A percentile compares a stretch with the other conserved stretches of the same genome.
Evolutionary conservation across 768 basidiomycete species (phyloP).

Genomic region (Suillus cothurnatus): DNA sequence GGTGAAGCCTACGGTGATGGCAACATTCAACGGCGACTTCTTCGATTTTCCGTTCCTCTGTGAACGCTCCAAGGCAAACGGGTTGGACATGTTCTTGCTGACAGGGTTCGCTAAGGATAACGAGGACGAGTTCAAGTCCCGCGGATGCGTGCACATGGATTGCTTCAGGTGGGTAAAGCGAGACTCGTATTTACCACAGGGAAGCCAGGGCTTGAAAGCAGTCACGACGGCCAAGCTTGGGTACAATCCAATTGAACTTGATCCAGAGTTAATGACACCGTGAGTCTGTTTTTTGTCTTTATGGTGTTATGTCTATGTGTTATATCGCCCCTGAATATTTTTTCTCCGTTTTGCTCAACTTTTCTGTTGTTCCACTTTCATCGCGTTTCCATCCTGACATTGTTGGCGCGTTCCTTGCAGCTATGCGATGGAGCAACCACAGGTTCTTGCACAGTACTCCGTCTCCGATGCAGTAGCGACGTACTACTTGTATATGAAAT

Average conservation of each 20-base stretch:
- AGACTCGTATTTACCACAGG: slow-evolving; percentile 97
- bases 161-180: slow-evolving; percentile 99
- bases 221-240: slow-evolving; percentile 96
- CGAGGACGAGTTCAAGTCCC: slow-evolving; percentile 94
- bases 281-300: slow-evolving; percentile 41
- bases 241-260: slow-evolving; percentile 95
- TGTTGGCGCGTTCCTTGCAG: slow-evolving; percentile 39
- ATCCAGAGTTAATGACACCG: slow-evolving; percentile 99
- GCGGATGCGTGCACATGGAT: slow-evolving; percentile 96
- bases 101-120: slow-evolving; percentile 89
- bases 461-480: slow-evolving; percentile 99
- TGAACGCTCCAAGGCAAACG: slow-evolving; percentile 81
- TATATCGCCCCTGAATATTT: background rate
- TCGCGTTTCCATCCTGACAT: slow-evolving; percentile 7
- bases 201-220: slow-evolving; percentile 97
- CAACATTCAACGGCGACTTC: slow-evolving; percentile 98
- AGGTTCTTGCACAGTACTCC: slow-evolving; percentile 93
- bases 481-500: slow-evolving; percentile 99
- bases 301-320: background rate
- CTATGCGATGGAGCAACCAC: slow-evolving; percentile 95
- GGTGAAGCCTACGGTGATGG: slow-evolving; percentile 94
- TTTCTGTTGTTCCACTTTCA: background rate
- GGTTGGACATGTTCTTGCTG: slow-evolving; percentile 96
- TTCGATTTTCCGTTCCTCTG: slow-evolving; percentile 99
- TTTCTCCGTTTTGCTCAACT: background rate